Conservation (phyloP, 2,329 filamentous ascomycete genomes). For the Sporothrix globosa region DNA sequence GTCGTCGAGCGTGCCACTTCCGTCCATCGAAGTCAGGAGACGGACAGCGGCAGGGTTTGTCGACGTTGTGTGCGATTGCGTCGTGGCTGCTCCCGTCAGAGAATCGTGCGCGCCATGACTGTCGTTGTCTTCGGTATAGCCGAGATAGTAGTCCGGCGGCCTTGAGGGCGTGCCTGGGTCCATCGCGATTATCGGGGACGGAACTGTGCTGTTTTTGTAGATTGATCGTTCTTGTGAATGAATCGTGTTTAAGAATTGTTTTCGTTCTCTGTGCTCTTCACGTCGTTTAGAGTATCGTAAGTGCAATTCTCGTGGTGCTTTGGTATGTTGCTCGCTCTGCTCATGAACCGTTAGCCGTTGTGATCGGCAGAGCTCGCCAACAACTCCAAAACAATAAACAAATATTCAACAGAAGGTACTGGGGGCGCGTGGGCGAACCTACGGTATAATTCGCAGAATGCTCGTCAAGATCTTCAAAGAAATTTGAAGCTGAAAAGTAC, state of each 20-base stretch:
- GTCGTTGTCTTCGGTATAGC: slow-evolving; percentile 60
- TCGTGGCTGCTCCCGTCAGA: slow-evolving; percentile 50
- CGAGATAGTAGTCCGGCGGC: slow-evolving; percentile 59
- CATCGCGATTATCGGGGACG: slow-evolving; percentile 44
- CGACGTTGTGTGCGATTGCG: slow-evolving; percentile 28
- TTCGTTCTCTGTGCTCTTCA: background rate
- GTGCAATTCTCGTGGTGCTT: slow-evolving; percentile 3
- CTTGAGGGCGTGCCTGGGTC: slow-evolving; percentile 56
- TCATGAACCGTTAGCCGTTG: background rate
- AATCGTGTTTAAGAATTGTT: background rate
- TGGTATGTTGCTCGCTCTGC: slow-evolving; percentile 16
- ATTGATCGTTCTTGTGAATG: background rate
- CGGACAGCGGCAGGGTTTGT: slow-evolving; percentile 58
- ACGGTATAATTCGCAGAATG: background rate
- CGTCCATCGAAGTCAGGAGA: slow-evolving; percentile 66
- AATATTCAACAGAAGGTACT: background rate
- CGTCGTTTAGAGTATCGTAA: background rate
- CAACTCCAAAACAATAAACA: background rate
- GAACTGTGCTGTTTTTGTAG: background rate
- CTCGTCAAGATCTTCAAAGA: background rate
- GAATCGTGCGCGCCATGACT: slow-evolving; percentile 55
- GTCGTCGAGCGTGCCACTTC: slow-evolving; percentile 28
- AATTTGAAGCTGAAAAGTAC: background rate
- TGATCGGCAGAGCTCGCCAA: slow-evolving; percentile 8
- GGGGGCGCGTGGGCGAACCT: background rate